phyloP scores from a whole-genome alignment of 2,329 filamentous ascomycete species.

The Fusarium sp. region DNA sequence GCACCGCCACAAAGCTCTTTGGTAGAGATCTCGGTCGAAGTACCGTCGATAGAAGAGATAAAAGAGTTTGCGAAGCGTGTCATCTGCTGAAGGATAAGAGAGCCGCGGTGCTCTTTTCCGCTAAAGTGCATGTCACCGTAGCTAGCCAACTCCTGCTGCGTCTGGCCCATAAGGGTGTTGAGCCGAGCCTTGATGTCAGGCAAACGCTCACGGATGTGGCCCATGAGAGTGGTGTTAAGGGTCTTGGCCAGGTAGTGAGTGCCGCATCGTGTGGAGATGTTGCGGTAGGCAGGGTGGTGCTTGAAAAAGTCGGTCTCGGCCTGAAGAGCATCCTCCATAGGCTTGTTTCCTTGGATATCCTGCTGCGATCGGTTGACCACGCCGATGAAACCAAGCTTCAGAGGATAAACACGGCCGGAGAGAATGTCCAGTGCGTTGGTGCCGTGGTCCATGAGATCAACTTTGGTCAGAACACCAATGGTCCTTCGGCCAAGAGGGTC shows the following conservation, averaged over 20 bases:
- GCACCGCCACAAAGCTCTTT: slow-evolving; percentile 97
- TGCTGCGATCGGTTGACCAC: slow-evolving; percentile 98
- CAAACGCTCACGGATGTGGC: slow-evolving; percentile 92
- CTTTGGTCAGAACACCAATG: slow-evolving; percentile 95
- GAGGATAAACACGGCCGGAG: slow-evolving; percentile 94
- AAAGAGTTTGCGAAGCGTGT: slow-evolving; percentile 97
- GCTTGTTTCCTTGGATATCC: slow-evolving; percentile 95
- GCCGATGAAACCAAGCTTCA: slow-evolving; percentile 97
- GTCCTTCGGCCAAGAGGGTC: slow-evolving; percentile 94
- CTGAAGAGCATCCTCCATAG: slow-evolving; percentile 90
- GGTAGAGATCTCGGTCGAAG: slow-evolving; percentile 97
- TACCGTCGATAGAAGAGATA: slow-evolving; percentile 98
- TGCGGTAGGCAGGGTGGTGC: slow-evolving; percentile 95
- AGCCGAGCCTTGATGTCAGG: slow-evolving; percentile 98
- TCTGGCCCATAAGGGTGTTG: slow-evolving; percentile 99
- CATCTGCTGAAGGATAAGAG: slow-evolving; percentile 96
- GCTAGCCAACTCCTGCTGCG: slow-evolving; percentile 96
- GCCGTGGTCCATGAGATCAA: slow-evolving; percentile 98
- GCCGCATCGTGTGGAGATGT: slow-evolving; percentile 92
- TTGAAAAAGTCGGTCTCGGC: slow-evolving; percentile 95
- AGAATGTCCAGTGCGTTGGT: slow-evolving; percentile 98
- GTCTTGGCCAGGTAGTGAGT: slow-evolving; percentile 96
- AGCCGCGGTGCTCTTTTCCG: slow-evolving; percentile 95
- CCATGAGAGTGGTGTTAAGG: slow-evolving; percentile 94
- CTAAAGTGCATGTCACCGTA: slow-evolving; percentile 98